Base-by-base conservation (phyloP, 345 rosid genomes). In the Zanthoxylum bungeanum region DNA sequence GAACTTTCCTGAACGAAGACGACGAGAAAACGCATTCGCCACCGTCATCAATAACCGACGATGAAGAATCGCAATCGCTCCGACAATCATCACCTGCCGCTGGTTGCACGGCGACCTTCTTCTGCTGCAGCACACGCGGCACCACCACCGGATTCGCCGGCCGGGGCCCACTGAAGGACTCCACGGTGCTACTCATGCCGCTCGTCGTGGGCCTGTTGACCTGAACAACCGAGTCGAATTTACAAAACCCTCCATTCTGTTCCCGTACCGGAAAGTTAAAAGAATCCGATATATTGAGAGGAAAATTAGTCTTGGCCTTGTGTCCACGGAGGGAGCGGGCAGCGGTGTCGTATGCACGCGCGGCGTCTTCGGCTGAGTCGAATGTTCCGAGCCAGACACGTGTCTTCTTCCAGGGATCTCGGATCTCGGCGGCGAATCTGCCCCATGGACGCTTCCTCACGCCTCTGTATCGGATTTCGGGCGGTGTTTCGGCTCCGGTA, bases 11-110 rank as follows among this genome's bases (percentile, higher is more conserved):
- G 61, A 69, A 72, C 0, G 76, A 67, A 0, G 79, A 57, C 25
- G 83, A 71, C 11, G 83, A 71, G 24, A 73, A 74, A 39, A 73
- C 78, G 19, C 71, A 73, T 3, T 82, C 86, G 14, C 64, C 83
- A 37, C 66, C 77, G 60, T 77, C 83, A 21, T 79, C 86, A 19
- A 83, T 68, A 47, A 83, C 86, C 28, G 86, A 79, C 39, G 86
- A 83, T 37, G 86, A 83, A 4, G 86, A 83, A 19, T 83, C 86
- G 44, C 86, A 80, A 62, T 80, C 86, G 78, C 84, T 83, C 19
- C 60, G 79, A 44, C 86, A 80, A 66, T 77, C 83, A 14, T 77
- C 86, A 47, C 78, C 80, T 7, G 76, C 76, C 49, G 76, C 59
- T 3, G 33, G 62, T 71, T 44, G 60, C 71, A 8, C 27, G 27